Evolutionary conservation across 495 filamentous ascomycete genomes (phyloP).

Genomic region (Aspergillus hancockii): DNA sequence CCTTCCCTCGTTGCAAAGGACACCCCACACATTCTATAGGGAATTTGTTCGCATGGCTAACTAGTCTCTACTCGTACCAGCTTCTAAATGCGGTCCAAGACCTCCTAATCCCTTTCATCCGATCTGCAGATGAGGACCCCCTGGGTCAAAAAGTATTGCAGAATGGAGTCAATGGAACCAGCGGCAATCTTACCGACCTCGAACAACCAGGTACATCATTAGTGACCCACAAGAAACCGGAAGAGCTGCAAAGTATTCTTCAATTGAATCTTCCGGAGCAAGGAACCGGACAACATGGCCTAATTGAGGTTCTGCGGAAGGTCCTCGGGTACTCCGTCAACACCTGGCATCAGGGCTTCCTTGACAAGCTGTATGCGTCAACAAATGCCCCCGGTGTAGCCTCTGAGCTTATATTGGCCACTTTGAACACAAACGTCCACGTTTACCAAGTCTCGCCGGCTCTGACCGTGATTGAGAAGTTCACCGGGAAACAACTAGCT

Average conservation of each 20-base stretch:
- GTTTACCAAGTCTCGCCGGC: slow-evolving; percentile 90
- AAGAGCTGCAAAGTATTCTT: slow-evolving; percentile 65
- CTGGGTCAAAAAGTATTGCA: slow-evolving; percentile 49
- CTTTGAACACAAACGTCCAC: slow-evolving; percentile 88
- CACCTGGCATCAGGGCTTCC: slow-evolving; percentile 94
- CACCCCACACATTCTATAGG: not conserved
- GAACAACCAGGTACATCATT: slow-evolving; percentile 57
- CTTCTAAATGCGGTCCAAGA: slow-evolving; percentile 71
- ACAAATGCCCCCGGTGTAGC: slow-evolving; percentile 83
- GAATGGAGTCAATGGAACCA: slow-evolving; percentile 38
- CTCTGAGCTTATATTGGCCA: slow-evolving; percentile 78
- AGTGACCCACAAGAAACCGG: slow-evolving; percentile 69
- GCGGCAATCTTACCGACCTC: slow-evolving; percentile 39
- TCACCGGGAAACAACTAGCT: slow-evolving; percentile 68
- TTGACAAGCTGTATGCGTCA: slow-evolving; percentile 87
- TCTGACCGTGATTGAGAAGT: slow-evolving; percentile 81
- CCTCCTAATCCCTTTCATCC: slow-evolving; percentile 77
- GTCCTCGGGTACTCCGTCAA: slow-evolving; percentile 85
- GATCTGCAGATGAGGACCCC: slow-evolving; percentile 65
- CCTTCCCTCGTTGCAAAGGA: not conserved
- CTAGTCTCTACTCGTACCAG: slow-evolving; percentile 38
- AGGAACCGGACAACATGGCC: slow-evolving; percentile 68
- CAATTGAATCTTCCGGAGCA: slow-evolving; percentile 63
- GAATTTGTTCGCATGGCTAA: not conserved
- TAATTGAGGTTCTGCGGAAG: slow-evolving; percentile 63